Conservation (phyloP, 2,329 filamentous ascomycete genomes). For the Botrytis tulipae region DNA sequence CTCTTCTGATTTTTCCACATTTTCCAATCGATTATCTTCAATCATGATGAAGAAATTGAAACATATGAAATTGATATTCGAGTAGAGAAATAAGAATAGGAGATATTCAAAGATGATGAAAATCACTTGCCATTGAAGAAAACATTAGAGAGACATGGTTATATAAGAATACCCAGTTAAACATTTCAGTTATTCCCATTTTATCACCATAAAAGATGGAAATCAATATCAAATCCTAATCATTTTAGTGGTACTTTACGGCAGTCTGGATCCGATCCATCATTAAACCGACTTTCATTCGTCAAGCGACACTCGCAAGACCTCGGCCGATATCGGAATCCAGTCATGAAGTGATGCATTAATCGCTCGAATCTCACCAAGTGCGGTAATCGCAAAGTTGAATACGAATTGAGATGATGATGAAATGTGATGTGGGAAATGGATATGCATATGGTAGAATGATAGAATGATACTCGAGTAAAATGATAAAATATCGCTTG, state of each 20-base stretch:
- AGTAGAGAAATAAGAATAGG: not conserved
- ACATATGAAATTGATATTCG: constrained; percentile 23
- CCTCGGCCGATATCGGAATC: not conserved
- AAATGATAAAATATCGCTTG: not conserved
- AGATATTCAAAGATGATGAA: not conserved
- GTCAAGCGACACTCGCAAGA: not conserved
- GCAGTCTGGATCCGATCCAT: not conserved
- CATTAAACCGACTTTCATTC: not conserved
- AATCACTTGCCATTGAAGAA: not conserved
- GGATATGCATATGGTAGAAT: not conserved
- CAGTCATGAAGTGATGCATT: not conserved
- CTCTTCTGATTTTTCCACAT: constrained; percentile 30
- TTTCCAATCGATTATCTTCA: constrained; percentile 24
- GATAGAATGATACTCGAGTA: no score
- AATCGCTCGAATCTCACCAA: not conserved
- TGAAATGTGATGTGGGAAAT: no score
- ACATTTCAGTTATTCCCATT: not conserved
- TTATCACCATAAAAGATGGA: not conserved
- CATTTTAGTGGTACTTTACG: not conserved
- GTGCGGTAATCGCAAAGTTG: not conserved
- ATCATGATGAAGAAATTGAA: constrained; percentile 28
- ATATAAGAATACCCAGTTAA: not conserved
- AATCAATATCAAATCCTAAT: not conserved
- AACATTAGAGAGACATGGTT: not conserved
- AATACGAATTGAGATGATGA: not conserved